Evolutionary conservation across 2,329 filamentous ascomycete species (phyloP).

Genomic region (Monosporascus sp.): DNA sequence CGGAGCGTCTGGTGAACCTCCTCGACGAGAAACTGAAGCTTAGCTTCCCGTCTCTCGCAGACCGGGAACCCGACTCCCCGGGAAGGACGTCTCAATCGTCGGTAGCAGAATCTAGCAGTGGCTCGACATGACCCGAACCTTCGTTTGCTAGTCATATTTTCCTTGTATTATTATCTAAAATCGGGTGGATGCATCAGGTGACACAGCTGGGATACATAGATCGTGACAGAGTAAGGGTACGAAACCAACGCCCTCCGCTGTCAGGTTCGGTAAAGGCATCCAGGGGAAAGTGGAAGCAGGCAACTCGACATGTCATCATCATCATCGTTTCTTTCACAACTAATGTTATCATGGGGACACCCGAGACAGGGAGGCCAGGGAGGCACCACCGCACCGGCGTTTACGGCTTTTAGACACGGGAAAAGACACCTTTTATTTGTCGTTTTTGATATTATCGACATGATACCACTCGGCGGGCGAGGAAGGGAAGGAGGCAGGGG

Average conservation of each 20-base stretch:
- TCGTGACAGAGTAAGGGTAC: neutral
- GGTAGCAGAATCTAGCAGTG: slow-evolving; percentile 13
- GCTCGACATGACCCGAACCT: slow-evolving; percentile 1
- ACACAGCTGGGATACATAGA: neutral
- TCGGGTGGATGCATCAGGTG: neutral
- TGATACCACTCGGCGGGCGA: neutral
- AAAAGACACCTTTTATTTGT: too few relatives aligned
- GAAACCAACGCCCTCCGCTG: neutral
- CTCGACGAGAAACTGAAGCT: slow-evolving; percentile 66
- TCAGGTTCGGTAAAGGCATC: neutral
- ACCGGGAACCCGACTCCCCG: slow-evolving; percentile 14
- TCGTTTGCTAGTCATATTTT: neutral
- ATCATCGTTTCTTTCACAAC: too few relatives aligned
- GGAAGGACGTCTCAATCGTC: slow-evolving; percentile 16
- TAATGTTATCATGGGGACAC: too few relatives aligned
- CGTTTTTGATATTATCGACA: neutral
- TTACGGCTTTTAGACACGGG: too few relatives aligned
- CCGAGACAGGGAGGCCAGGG: too few relatives aligned
- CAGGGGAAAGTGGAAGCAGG: neutral
- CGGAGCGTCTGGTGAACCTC: slow-evolving; percentile 63
- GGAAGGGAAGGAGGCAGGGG: neutral
- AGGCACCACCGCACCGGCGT: too few relatives aligned
- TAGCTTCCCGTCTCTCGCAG: slow-evolving; percentile 26
- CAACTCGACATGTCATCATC: too few relatives aligned
- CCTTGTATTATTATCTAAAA: neutral